These are phyloP conservation scores for Nigrospora sphaerica DNA, from an alignment of 2,329 filamentous ascomycete genomes.

Conservation along the genomic window DNA sequence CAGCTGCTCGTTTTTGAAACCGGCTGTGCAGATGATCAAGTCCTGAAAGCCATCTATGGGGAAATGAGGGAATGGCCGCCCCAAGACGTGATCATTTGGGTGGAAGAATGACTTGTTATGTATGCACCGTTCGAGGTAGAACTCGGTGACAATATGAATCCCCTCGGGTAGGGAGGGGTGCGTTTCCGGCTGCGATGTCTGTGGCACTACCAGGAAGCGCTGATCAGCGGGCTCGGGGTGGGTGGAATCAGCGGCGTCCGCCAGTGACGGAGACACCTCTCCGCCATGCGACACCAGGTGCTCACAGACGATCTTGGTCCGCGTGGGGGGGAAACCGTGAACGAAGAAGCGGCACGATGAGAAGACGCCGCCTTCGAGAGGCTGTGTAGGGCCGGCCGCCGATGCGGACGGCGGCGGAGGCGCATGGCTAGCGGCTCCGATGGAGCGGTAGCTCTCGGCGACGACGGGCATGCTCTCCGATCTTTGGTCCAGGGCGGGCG, in stretches of 20 bases:
- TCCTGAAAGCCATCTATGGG: conserved; percentile 62
- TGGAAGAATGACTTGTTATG: conserved; percentile 66
- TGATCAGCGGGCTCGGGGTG: conserved; percentile 21
- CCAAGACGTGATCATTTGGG: conserved; percentile 64
- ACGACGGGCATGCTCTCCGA: background rate
- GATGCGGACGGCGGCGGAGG: conserved; percentile 8
- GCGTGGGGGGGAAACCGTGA: conserved; percentile 48
- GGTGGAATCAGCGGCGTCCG: conserved; percentile 26
- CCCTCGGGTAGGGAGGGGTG: conserved; percentile 33
- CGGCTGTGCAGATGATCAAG: conserved; percentile 73
- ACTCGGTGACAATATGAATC: conserved; percentile 66
- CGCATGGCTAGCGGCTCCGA: background rate
- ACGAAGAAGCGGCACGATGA: conserved; percentile 51
- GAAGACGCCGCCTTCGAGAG: conserved; percentile 38
- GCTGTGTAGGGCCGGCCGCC: conserved; percentile 12
- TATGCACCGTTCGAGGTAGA: conserved; percentile 87
- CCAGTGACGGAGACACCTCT: conserved; percentile 31
- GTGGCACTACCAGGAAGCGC: conserved; percentile 49
- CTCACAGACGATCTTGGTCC: conserved; percentile 39
- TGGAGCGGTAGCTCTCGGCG: background rate
- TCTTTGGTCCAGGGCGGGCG: conserved; percentile 2
- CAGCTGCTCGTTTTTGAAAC: conserved; percentile 77
- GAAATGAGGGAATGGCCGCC: conserved; percentile 66
- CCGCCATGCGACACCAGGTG: conserved; percentile 43
- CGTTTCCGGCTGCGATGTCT: conserved; percentile 36